Base-by-base conservation (phyloP, 306 rosid genomes). In the Gleditsia sinensis region DNA sequence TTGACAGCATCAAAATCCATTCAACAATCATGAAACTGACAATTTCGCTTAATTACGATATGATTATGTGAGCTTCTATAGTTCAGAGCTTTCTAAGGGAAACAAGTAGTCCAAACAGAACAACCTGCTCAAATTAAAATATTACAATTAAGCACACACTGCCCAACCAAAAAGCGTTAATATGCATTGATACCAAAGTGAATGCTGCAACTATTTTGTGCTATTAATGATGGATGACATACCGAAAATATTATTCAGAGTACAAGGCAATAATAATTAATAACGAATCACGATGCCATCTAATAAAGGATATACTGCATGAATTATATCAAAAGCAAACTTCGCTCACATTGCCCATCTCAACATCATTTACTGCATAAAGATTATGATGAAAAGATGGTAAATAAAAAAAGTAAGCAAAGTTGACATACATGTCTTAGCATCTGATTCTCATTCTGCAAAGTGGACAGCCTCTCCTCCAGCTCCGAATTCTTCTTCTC, bases 371-470 rank as follows among this genome's bases (percentile, higher is more conserved):
- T 11, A 57, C 12, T 45, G 34, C 36, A 45, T 28, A 28, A 21
- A 14, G 2, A 6, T 24, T 19, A 58, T 7, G 81, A 36, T 16
- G 33, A 59, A 12, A 8, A n/a, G 21, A 62, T 69, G 32, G 69
- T 10, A 48, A 50, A 0, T 5, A 71, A 51, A 71, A 49, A 17
- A 69, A 59, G 48, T 42, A 13, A 12, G 70, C 40, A 33, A 53
- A 61, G 27, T 60, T 45, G n/a, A 25, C 88, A 64, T 92, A 94
- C 99, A 13, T 92, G 95, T 90, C 99, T 88, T 28, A 94, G 96
- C 99, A 94, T 94, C 83, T 94, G 99, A 80, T 90, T 94, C 88
- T 94, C 99, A 60, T 94, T 94, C 85, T 88, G 97, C 84, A 92
- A 80, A 70, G 97, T 94, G 59, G 96, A 92, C 33, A 92, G 81